phyloP scores from a whole-genome alignment of 2,329 filamentous ascomycete species.

The Leptographium wingfieldii region DNA sequence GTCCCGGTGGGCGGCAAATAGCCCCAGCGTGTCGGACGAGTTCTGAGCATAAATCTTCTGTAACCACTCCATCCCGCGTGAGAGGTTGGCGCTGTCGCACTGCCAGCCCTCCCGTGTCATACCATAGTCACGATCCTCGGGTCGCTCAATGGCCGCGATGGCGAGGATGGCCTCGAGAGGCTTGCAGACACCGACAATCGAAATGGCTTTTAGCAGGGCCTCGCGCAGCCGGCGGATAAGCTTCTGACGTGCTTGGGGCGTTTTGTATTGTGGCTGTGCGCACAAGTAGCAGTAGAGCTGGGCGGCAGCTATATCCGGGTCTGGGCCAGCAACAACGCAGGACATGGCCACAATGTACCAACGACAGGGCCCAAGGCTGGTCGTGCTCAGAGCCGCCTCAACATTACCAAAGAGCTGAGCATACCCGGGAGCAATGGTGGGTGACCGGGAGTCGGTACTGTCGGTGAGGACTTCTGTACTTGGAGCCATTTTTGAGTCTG shows the following conservation, averaged over 20 bases:
- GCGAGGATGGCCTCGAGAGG: conserved; percentile 46
- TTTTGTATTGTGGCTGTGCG: conserved; percentile 30
- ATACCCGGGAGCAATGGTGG: background rate
- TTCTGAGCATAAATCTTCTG: conserved; percentile 42
- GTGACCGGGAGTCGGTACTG: background rate
- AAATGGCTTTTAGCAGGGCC: conserved; percentile 44
- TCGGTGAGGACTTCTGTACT: background rate
- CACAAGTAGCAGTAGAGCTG: conserved; percentile 45
- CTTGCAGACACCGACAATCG: conserved; percentile 49
- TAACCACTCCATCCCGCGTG: conserved; percentile 42
- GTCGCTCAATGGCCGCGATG: conserved; percentile 35
- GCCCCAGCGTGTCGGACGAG: conserved; percentile 19
- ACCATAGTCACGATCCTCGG: conserved; percentile 44
- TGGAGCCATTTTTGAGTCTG: background rate
- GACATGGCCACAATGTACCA: conserved; percentile 19
- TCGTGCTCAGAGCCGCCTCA: conserved; percentile 5
- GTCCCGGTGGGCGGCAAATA: conserved; percentile 25
- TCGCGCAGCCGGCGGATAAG: conserved; percentile 42
- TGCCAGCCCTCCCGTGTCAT: conserved; percentile 45
- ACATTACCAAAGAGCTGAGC: conserved; percentile 7
- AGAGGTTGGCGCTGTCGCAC: conserved; percentile 39
- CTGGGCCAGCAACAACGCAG: conserved; percentile 34
- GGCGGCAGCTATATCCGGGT: conserved; percentile 34
- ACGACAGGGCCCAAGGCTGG: conserved; percentile 11
- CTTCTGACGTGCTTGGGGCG: conserved; percentile 28